Evolutionary conservation across 2,329 filamentous ascomycete species (phyloP).

Genomic region (Cladosporium sp.): DNA sequence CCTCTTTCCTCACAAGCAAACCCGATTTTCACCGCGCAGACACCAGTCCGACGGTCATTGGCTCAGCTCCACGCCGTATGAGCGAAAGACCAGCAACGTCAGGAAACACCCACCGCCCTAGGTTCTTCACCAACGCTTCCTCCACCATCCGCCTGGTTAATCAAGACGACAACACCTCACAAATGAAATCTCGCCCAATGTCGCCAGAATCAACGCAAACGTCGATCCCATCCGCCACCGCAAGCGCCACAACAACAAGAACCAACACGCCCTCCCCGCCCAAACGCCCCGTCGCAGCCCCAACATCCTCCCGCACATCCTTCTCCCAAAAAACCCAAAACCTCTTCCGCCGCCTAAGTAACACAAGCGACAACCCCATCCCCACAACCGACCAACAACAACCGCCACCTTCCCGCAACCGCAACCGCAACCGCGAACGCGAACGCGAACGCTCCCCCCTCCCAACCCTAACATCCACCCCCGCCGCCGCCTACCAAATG

Average conservation of each 20-base stretch:
- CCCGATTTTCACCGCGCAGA: constrained; percentile 26
- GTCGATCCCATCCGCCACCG: neutral
- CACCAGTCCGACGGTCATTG: constrained; percentile 21
- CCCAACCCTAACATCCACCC: constrained; percentile 21
- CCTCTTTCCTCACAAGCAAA: constrained; percentile 16
- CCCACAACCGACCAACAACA: neutral
- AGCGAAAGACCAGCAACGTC: neutral
- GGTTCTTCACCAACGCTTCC: constrained; percentile 11
- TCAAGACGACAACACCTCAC: constrained; percentile 13
- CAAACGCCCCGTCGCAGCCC: neutral
- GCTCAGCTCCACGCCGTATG: neutral
- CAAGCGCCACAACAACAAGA: neutral
- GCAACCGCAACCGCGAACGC: neutral
- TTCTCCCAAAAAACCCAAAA: constrained; percentile 26
- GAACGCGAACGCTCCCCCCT: constrained; percentile 18
- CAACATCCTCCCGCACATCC: constrained; percentile 3
- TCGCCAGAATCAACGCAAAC: neutral
- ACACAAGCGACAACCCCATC: constrained; percentile 12
- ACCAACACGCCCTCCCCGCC: neutral
- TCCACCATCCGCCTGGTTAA: constrained; percentile 24
- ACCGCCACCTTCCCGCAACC: neutral
- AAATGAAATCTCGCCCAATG: neutral
- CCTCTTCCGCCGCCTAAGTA: constrained; percentile 31
- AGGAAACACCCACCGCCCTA: neutral
- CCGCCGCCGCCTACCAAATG: constrained; percentile 20